These are phyloP conservation scores for Maudiozyma bulderi DNA, from an alignment of 805 yeast genomes.

Conservation along the genomic window DNA sequence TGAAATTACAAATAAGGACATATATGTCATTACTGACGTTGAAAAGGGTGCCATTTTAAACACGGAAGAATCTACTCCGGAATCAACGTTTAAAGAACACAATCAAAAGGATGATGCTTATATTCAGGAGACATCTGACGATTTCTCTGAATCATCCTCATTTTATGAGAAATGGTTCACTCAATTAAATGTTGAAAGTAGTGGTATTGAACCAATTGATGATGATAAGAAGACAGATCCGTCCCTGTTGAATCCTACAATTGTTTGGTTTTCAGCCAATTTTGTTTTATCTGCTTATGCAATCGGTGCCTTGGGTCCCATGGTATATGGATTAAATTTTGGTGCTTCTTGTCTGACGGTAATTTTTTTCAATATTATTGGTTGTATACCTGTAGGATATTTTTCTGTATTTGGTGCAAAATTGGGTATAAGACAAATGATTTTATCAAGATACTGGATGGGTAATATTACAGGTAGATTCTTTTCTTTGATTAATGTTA, in stretches of 20 bases:
- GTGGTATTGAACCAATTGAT: slow-evolving; percentile 74
- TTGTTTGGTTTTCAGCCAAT: slow-evolving; percentile 89
- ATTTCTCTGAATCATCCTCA: not conserved
- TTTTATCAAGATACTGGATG: slow-evolving; percentile 62
- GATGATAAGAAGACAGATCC: slow-evolving; percentile 65
- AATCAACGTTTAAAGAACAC: not conserved
- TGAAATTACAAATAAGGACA: too few species aligned
- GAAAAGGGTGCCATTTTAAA: too few species aligned
- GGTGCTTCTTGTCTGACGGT: slow-evolving; percentile 61
- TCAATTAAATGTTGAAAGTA: slow-evolving; percentile 41
- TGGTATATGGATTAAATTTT: slow-evolving; percentile 58
- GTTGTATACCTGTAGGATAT: slow-evolving; percentile 70
- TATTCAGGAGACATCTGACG: not conserved
- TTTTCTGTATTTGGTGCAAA: slow-evolving; percentile 77
- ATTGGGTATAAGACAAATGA: slow-evolving; percentile 82
- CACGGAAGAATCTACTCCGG: too few species aligned
- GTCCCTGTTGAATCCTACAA: slow-evolving; percentile 56
- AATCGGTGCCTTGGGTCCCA: slow-evolving; percentile 60
- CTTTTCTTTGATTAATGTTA: slow-evolving; percentile 62
- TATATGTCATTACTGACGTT: too few species aligned
- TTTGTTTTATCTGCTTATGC: slow-evolving; percentile 77
- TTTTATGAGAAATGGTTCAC: slow-evolving; percentile 1
- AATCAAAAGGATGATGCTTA: not conserved
- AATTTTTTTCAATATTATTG: slow-evolving; percentile 64
- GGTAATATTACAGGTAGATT: slow-evolving; percentile 71